A percentile compares a stretch with the other conserved stretches of the same genome.
Conservation (phyloP, 306 rosid species). For the Bauhinia variegata region DNA sequence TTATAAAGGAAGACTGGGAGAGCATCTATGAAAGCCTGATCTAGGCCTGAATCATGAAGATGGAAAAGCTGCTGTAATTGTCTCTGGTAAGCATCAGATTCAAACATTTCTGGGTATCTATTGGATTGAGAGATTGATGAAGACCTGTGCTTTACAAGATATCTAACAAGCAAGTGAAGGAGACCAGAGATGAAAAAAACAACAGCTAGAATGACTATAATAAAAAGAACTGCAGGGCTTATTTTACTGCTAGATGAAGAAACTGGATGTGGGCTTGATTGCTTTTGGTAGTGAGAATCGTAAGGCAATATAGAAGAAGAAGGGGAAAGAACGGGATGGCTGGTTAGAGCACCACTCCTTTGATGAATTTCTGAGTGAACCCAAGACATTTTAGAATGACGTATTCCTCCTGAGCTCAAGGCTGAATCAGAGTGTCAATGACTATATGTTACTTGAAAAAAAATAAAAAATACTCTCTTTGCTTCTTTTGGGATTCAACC, state of each 20-base stretch:
- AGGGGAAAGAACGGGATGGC: conserved; percentile 46
- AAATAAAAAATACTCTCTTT: no score
- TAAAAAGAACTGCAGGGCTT: conserved; percentile 67
- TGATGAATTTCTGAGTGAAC: conserved; percentile 52
- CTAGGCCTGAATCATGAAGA: conserved; percentile 92
- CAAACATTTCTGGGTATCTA: conserved; percentile 66
- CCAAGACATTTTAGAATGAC: conserved; percentile 60
- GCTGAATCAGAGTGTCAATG: conserved; percentile 24
- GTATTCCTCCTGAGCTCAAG: no score
- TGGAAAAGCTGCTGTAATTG: conserved; percentile 92
- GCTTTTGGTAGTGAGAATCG: conserved; percentile 49
- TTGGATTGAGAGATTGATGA: conserved; percentile 60
- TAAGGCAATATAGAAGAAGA: conserved; percentile 41
- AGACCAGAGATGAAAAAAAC: conserved; percentile 73
- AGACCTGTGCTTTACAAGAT: conserved; percentile 59
- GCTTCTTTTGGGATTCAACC: conserved; percentile 45
- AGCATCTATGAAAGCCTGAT: conserved; percentile 87
- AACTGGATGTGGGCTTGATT: conserved; percentile 42
- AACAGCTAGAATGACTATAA: conserved; percentile 73
- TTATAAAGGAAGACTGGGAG: conserved; percentile 80
- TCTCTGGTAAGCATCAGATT: conserved; percentile 68
- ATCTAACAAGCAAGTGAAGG: conserved; percentile 80
- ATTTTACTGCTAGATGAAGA: conserved; percentile 65
- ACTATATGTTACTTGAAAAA: conserved; percentile 30
- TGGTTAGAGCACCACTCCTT: conserved; percentile 41